A percentile compares a stretch with the other conserved stretches of the same genome.
These are phyloP conservation scores for Ceratocystis albifundus DNA, from an alignment of 2,329 filamentous ascomycete species.

Conservation along the genomic window DNA sequence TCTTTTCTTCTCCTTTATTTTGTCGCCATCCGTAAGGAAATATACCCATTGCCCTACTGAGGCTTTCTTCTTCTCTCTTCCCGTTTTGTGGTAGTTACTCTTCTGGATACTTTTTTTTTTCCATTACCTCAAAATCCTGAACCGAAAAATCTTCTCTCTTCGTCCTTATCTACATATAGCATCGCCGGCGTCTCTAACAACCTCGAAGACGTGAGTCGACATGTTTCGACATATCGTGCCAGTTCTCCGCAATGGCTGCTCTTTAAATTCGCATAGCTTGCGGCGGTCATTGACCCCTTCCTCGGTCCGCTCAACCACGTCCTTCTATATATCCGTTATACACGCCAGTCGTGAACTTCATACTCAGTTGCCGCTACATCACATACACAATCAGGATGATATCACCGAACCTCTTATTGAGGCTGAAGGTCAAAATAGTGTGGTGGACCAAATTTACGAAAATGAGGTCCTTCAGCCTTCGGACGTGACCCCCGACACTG, in stretches of 20 bases:
- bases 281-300: not conserved
- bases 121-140: not conserved
- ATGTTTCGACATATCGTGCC: constrained; percentile 23
- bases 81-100: not conserved
- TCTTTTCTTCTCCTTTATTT: not conserved
- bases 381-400: constrained; percentile 19
- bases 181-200: not conserved
- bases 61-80: not conserved
- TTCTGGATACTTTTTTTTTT: not conserved
- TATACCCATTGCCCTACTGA: not conserved
- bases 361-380: not conserved
- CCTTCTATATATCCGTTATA: constrained; percentile 4
- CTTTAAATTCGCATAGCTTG: not conserved
- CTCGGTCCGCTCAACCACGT: constrained; percentile 1
- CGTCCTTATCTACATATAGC: not conserved
- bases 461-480: not conserved
- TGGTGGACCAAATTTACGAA: not conserved
- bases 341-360: constrained; percentile 9
- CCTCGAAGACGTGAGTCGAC: not conserved
- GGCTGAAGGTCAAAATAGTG: not conserved
- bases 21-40: not conserved
- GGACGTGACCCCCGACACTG: not conserved
- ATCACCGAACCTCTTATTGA: constrained; percentile 13
- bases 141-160: not conserved
- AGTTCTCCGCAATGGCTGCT: constrained; percentile 20